phyloP scores from a whole-genome alignment of 2,329 filamentous ascomycete species.

The Botryosphaeria agaves region DNA sequence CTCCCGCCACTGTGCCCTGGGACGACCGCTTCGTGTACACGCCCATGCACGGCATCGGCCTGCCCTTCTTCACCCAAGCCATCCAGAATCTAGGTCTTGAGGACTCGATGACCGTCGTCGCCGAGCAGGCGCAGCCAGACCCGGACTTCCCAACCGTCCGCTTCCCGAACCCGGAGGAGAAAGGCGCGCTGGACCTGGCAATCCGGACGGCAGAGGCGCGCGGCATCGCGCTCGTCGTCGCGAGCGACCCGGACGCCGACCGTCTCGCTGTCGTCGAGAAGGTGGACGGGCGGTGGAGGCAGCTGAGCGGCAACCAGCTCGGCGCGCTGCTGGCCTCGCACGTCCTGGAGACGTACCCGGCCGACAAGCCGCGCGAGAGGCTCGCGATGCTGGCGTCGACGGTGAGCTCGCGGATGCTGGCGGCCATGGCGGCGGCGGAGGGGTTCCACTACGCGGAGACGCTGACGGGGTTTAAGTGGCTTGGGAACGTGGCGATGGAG shows the following conservation, averaged over 20 bases:
- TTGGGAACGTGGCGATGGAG: slow-evolving; percentile 41
- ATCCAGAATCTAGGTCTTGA: slow-evolving; percentile 19
- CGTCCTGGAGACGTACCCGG: slow-evolving; percentile 30
- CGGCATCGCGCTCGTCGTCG: slow-evolving; percentile 35
- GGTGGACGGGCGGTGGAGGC: slow-evolving; percentile 36
- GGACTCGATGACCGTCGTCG: slow-evolving; percentile 29
- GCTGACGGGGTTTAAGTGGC: slow-evolving; percentile 51
- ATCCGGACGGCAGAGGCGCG: slow-evolving; percentile 35
- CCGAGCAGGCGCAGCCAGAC: slow-evolving; percentile 37
- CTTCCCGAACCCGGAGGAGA: slow-evolving; percentile 50
- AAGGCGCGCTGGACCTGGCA: slow-evolving; percentile 42
- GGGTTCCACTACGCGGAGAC: slow-evolving; percentile 43
- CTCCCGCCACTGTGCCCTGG: slow-evolving; percentile 4
- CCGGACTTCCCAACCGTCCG: slow-evolving; percentile 46
- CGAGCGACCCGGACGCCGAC: slow-evolving; percentile 49
- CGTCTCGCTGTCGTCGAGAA: slow-evolving; percentile 44
- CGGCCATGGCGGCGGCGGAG: slow-evolving; percentile 35
- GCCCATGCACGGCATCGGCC: slow-evolving; percentile 38
- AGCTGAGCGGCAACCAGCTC: slow-evolving; percentile 48
- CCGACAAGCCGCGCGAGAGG: slow-evolving; percentile 19
- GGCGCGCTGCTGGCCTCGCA: slow-evolving; percentile 42
- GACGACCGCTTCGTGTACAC: slow-evolving; percentile 33
- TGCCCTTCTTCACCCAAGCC: slow-evolving; percentile 27
- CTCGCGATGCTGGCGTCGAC: slow-evolving; percentile 43
- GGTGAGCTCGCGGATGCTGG: slow-evolving; percentile 46